Evolutionary conservation across 192 early-diverging fungal genomes (phyloP), one percentile per base, ranked within the genome.

Genomic region (Entomortierella lignicola): DNA sequence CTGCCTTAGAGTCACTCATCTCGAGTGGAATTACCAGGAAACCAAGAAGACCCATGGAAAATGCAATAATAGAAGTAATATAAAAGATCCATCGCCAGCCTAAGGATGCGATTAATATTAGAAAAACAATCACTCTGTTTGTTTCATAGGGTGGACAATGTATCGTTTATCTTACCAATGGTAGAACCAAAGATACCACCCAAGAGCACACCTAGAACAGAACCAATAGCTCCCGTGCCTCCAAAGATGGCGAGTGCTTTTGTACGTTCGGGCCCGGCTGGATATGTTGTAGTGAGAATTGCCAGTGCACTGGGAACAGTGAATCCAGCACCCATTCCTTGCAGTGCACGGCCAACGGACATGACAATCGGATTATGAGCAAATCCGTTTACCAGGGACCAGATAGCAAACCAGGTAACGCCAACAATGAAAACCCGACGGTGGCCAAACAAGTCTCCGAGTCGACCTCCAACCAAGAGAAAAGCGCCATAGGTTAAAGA

Each of bases 21-120:
- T 44, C 55, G n/a, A 18, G 11, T 18, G 63, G 66, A 47, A 80
- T 71, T 8, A 60, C 63, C 3, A 80, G 20, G 15, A 61, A 26
- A 0, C 63, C 69, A 3, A 80, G 37, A 47, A 71, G 13, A 0
- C 43, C 39, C 69, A 80, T 80, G 2, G n/a, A 10, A 15, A 80
- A 55, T 1, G 39, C 63, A 39, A 57, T 32, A 1, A 80, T 80
- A 44, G 69, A 56, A 8, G 63, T 66, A 27, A 80, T 66, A 34
- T 67, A 80, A 57, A 80, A 80, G 37, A 71, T 80, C 77, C 77
- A 71, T 57, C 69, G 23, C 77, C 69, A 80, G 20, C 74, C 71
- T 60, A 13, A 18, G 7, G 21, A 42, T 1, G 23, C 17, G 44
- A 26, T 8, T 5, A 60, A 60, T 7, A 10, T 37, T 10, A 37